Percentiles rank a stretch among this genome's conserved stretches.
These are phyloP conservation scores for Tylopilus sp. DNA, from an alignment of 768 basidiomycete species.

Conservation along the genomic window DNA sequence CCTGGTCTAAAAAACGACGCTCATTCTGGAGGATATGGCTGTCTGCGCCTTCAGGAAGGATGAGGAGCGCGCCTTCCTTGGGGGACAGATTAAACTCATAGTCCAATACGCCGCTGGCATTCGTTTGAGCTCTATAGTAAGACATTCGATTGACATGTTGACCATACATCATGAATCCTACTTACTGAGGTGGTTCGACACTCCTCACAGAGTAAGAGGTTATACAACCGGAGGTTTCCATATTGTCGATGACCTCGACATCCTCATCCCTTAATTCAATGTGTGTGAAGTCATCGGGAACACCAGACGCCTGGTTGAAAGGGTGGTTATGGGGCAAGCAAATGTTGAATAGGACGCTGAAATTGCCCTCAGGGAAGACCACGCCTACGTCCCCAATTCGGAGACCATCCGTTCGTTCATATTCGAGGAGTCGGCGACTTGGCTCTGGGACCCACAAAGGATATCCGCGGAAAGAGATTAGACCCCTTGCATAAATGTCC, in stretches of 20 bases:
- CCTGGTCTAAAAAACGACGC: not conserved
- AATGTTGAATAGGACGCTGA: not conserved
- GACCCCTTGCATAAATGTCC: not conserved
- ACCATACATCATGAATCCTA: not conserved
- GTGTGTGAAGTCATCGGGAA: not conserved
- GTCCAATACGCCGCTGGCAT: not conserved
- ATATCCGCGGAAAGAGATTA: not conserved
- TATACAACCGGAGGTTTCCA: not conserved
- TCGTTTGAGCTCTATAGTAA: not conserved
- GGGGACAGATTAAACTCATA: not conserved
- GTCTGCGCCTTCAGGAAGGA: not conserved
- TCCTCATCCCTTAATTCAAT: not conserved
- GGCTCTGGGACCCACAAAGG: not conserved
- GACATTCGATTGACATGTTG: too few relatives aligned
- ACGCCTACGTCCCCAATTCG: not conserved
- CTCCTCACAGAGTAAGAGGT: not conserved
- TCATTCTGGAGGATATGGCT: not conserved
- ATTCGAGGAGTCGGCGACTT: not conserved
- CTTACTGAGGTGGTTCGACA: not conserved
- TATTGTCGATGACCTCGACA: not conserved
- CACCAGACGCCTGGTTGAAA: not conserved
- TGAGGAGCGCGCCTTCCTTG: not conserved
- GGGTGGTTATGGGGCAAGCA: not conserved
- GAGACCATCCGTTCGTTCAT: not conserved
- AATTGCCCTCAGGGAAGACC: not conserved